phyloP scores from a whole-genome alignment of 257 asterid species.

The Mentha longifolia region DNA sequence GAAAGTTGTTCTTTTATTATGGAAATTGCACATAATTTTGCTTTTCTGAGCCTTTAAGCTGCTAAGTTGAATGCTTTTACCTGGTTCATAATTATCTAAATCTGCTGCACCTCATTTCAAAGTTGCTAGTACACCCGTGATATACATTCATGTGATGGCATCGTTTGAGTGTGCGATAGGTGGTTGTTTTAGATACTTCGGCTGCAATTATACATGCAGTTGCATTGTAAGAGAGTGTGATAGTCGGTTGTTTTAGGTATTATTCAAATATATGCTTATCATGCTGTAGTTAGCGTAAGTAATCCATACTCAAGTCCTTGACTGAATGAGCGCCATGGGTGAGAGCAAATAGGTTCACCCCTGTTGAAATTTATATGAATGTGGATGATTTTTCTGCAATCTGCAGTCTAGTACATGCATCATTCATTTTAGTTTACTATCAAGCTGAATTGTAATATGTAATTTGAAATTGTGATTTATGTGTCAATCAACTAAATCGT shows the following conservation, averaged over 20 bases:
- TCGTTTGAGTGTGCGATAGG: not conserved
- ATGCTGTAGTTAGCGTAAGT: not conserved
- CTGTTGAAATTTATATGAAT: conserved; percentile 16
- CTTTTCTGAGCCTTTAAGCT: not conserved
- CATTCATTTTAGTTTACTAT: not conserved
- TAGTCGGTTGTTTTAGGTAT: not conserved
- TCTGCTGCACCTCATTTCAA: not conserved
- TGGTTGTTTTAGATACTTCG: not conserved
- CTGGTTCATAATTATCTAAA: not conserved
- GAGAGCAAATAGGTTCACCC: not conserved
- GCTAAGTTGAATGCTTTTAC: conserved; percentile 6
- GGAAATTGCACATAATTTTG: not conserved
- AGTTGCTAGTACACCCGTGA: not conserved
- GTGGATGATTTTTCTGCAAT: not conserved
- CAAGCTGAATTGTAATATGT: not conserved
- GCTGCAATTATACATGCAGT: not conserved
- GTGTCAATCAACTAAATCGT: not conserved
- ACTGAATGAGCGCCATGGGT: conserved; percentile 5
- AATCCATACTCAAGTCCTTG: not conserved
- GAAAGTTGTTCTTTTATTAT: conserved; percentile 4
- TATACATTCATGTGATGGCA: not conserved
- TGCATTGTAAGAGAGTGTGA: not conserved
- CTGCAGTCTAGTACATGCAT: conserved; percentile 1
- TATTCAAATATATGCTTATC: not conserved
- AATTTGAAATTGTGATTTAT: not conserved